Conservation (phyloP, 495 filamentous ascomycete species). For the Chaetomium tenue region DNA sequence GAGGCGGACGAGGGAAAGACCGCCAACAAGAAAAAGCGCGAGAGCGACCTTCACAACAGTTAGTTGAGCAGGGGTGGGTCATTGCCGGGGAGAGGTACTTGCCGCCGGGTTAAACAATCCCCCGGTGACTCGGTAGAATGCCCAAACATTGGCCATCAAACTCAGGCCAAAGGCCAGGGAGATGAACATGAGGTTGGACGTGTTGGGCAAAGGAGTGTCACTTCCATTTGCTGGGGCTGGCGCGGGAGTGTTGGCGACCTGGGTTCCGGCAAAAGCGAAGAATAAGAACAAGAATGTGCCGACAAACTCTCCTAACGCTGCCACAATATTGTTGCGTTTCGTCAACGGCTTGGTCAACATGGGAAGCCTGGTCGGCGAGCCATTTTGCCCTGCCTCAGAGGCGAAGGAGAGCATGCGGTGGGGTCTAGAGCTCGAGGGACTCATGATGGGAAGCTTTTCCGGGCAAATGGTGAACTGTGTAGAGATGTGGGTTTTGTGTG, state of each 20-base stretch:
- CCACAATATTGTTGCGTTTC: constrained; percentile 54
- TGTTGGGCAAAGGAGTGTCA: constrained; percentile 33
- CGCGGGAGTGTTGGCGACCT: constrained; percentile 60
- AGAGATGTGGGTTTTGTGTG: too few relatives aligned
- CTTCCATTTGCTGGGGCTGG: constrained; percentile 31
- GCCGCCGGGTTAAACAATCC: constrained; percentile 79
- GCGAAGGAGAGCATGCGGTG: not conserved
- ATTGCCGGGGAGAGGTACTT: constrained; percentile 39
- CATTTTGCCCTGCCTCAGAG: constrained; percentile 3
- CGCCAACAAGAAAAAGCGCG: constrained; percentile 57
- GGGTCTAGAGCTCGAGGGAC: not conserved
- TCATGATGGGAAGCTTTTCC: not conserved
- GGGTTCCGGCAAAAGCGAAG: constrained; percentile 75
- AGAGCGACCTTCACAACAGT: constrained; percentile 44
- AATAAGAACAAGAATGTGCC: constrained; percentile 84
- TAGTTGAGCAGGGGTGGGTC: constrained; percentile 47
- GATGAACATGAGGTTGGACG: constrained; percentile 62
- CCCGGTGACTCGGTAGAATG: constrained; percentile 78
- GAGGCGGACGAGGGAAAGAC: constrained; percentile 50
- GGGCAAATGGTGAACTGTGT: not conserved
- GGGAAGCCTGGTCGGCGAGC: constrained; percentile 18
- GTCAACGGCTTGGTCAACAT: constrained; percentile 28
- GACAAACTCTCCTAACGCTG: constrained; percentile 66
- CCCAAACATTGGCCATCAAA: constrained; percentile 78
- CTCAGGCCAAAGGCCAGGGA: constrained; percentile 70